phyloP scores from a whole-genome alignment of 164 flowering plant species.

The Macadamia tetraphylla region DNA sequence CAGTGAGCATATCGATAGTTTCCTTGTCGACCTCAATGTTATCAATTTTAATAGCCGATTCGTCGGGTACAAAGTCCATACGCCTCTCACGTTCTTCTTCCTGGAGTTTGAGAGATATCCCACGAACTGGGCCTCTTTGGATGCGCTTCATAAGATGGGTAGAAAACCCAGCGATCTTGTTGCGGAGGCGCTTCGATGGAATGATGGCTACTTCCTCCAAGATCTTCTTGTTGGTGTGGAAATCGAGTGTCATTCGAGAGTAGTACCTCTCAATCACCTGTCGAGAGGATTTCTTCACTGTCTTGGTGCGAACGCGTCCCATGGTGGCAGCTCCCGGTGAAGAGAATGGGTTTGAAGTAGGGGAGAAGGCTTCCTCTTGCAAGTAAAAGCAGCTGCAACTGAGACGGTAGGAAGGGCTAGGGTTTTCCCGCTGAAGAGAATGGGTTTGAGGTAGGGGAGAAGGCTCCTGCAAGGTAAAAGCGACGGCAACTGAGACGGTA shows the following conservation, averaged over 20 bases:
- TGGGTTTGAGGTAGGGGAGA: no score
- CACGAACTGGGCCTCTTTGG: conserved; percentile 68
- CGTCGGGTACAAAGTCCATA: conserved; percentile 80
- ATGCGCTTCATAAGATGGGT: conserved; percentile 79
- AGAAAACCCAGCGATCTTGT: conserved; percentile 78
- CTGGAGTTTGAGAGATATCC: conserved; percentile 68
- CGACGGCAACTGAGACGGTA: no score
- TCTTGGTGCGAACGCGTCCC: conserved; percentile 80
- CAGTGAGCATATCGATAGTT: conserved; percentile 63
- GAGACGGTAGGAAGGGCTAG: no score
- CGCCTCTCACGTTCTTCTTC: conserved; percentile 80
- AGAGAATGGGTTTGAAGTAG: no score
- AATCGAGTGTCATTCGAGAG: conserved; percentile 69
- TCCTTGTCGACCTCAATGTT: conserved; percentile 64
- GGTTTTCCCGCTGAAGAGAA: no score
- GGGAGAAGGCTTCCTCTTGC: no score
- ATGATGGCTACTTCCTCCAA: conserved; percentile 71
- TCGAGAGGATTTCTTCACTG: conserved; percentile 75
- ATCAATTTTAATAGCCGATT: conserved; percentile 59
- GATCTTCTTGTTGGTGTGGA: conserved; percentile 80
- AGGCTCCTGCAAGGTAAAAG: no score
- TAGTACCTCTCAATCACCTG: conserved; percentile 71
- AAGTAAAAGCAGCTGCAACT: no score
- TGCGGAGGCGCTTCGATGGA: conserved; percentile 69
- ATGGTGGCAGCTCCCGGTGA: conserved; percentile 15